Evolutionary conservation across 208 protist species (phyloP), one percentile per base, ranked within the genome.

Genomic region (Trypanosoma caninum): DNA sequence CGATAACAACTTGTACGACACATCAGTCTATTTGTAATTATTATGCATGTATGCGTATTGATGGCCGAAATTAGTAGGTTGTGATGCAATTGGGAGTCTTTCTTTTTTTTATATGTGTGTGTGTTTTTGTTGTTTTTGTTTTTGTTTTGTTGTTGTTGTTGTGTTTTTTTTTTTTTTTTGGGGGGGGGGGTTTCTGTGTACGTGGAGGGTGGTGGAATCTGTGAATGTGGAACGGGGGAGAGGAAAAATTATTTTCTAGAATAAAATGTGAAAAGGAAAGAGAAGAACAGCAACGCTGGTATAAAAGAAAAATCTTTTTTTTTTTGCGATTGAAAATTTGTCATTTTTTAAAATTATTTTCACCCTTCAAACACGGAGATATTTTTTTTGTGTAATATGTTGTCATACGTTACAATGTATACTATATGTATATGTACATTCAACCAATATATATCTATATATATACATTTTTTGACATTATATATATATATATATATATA

Each of bases 1-100:
- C 69, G 70, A 14, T 87, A 77, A 48, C 14, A 58, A 22, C 0
- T n/a, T 41, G 27, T 56, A 10, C 16, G 44, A 25, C 13, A 16
- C 18, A 8, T 58, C 6, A 31, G 9, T 44, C 20, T 55, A 0
- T 48, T 18, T 20, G n/a, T n/a, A n/a, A n/a, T n/a, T n/a, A n/a
- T n/a, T 46, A 18, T 8, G 22, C 22, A 22, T 50, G 45, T 30
- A 6, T 50, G 22, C 30, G 45, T 30, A 10, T 27, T 50, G 45
- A 10, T 16, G n/a, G 23, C 22, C 23, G n/a, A 1, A 10, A 11
- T 1, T 23, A 22, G 30, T 5, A 25, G 10, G 23, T 18, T 13
- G 22, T 46, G 41, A 50, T 42, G 6, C 8, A 30, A 25, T 11
- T 8, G 2, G 23, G 22, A 27, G 20, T 28, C 37, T 68, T 56